Evolutionary conservation across 306 rosid species (phyloP).

Genomic region (Arachis stenosperma): DNA sequence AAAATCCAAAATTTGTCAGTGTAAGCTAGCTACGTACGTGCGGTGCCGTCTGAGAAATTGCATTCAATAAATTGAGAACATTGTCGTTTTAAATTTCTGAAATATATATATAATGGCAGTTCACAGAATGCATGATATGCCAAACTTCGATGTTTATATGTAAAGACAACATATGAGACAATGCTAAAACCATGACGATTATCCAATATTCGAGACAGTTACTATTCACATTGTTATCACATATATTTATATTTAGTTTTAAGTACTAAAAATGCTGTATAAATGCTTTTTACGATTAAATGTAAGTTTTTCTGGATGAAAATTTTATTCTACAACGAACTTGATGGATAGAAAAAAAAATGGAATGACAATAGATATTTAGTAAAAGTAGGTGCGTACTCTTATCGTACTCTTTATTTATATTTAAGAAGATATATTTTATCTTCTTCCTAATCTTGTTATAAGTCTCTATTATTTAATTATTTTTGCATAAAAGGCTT

Average conservation of each 20-base stretch:
- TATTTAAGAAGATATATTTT: too few relatives aligned
- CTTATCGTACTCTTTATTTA: too few relatives aligned
- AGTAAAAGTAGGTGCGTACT: too few relatives aligned
- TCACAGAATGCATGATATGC: background rate
- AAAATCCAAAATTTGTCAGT: conserved; percentile 35
- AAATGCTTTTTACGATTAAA: too few relatives aligned
- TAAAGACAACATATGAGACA: conserved; percentile 28
- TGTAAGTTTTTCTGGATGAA: too few relatives aligned
- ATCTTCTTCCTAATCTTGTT: too few relatives aligned
- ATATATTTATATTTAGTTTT: background rate
- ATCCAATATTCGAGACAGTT: conserved; percentile 3
- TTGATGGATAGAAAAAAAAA: too few relatives aligned
- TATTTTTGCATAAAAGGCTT: too few relatives aligned
- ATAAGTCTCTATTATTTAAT: too few relatives aligned
- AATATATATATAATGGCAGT: background rate
- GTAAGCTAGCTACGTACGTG: background rate
- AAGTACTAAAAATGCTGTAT: too few relatives aligned
- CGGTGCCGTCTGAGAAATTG: conserved; percentile 14
- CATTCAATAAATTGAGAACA: conserved; percentile 32
- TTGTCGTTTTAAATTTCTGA: conserved; percentile 24
- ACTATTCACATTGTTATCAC: background rate
- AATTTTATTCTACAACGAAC: too few relatives aligned
- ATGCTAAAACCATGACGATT: background rate
- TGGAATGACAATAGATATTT: too few relatives aligned
- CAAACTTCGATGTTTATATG: conserved; percentile 16